phyloP scores from a whole-genome alignment of 2,329 filamentous ascomycete genomes.

The Pseudogymnoascus sp. region DNA sequence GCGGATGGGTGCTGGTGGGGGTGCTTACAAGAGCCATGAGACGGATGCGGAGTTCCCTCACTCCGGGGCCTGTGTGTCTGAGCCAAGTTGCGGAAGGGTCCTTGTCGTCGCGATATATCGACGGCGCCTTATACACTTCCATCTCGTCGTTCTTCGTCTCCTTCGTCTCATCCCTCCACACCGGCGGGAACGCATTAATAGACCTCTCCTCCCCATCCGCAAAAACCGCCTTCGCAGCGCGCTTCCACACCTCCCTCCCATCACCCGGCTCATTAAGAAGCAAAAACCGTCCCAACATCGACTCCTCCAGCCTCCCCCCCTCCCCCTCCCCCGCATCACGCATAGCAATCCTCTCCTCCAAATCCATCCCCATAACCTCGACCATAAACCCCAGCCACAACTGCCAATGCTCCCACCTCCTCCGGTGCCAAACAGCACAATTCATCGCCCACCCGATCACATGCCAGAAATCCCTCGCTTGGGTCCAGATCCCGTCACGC shows the following conservation, averaged over 20 bases:
- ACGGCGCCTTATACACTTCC: slow-evolving; percentile 19
- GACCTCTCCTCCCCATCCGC: slow-evolving; percentile 53
- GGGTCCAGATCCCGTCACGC: slow-evolving; percentile 58
- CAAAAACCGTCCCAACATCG: slow-evolving; percentile 56
- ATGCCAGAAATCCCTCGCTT: slow-evolving; percentile 83
- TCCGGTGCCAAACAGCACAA: slow-evolving; percentile 66
- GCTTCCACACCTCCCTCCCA: slow-evolving; percentile 36
- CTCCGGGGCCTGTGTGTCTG: slow-evolving; percentile 18
- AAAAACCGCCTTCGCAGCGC: slow-evolving; percentile 59
- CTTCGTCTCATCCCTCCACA: slow-evolving; percentile 47
- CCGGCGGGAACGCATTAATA: slow-evolving; percentile 51
- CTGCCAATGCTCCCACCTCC: slow-evolving; percentile 75
- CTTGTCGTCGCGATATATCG: slow-evolving; percentile 4
- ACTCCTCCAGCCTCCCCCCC: slow-evolving; percentile 38
- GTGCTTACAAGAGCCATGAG: slow-evolving; percentile 23
- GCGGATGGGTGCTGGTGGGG: background rate
- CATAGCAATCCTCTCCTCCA: background rate
- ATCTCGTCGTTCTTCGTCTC: slow-evolving; percentile 41
- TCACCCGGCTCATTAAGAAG: slow-evolving; percentile 24
- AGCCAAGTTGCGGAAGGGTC: background rate
- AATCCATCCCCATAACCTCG: slow-evolving; percentile 65
- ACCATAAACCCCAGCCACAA: slow-evolving; percentile 74
- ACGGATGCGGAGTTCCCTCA: slow-evolving; percentile 25
- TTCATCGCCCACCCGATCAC: slow-evolving; percentile 89
- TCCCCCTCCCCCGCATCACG: slow-evolving; percentile 21